Evolutionary conservation across 495 filamentous ascomycete species (phyloP).

Genomic region (Baudoinia panamericana): DNA sequence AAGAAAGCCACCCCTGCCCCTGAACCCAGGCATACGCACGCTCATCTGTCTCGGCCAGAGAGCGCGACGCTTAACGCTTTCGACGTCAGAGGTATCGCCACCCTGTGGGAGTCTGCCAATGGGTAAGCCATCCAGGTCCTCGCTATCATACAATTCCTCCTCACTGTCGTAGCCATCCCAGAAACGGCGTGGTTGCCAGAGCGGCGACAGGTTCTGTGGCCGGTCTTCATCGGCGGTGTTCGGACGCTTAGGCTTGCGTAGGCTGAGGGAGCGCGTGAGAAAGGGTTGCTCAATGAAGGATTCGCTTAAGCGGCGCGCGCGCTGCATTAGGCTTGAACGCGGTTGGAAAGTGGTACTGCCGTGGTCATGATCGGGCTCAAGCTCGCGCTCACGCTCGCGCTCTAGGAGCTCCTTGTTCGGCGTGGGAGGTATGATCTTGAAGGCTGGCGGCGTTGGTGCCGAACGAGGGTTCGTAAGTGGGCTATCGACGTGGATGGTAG

Average conservation of each 20-base stretch:
- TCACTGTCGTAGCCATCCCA: constrained; percentile 49
- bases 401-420: constrained; percentile 47
- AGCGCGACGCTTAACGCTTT: constrained; percentile 15
- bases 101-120: constrained; percentile 21
- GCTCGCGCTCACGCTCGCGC: no score
- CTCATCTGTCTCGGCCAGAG: constrained; percentile 19
- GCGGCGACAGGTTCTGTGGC: constrained; percentile 52
- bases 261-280: constrained; percentile 17
- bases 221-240: constrained; percentile 24
- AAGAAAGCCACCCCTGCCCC: constrained; percentile 23
- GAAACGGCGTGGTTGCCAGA: constrained; percentile 66
- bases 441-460: constrained; percentile 53
- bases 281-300: constrained; percentile 26
- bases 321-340: constrained; percentile 25
- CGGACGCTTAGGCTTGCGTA: constrained; percentile 21
- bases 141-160: constrained; percentile 29
- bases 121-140: constrained; percentile 26
- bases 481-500: constrained; percentile 18
- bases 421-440: constrained; percentile 64
- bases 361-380: no score
- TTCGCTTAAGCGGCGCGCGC: constrained; percentile 30
- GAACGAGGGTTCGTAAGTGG: constrained; percentile 59
- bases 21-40: constrained; percentile 19
- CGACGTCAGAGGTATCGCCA: constrained; percentile 29
- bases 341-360: no score